A percentile compares a stretch with the other conserved stretches of the same genome.
These are phyloP conservation scores for Xylariaceae sp. DNA, from an alignment of 2,329 filamentous ascomycete species.

Conservation along the genomic window DNA sequence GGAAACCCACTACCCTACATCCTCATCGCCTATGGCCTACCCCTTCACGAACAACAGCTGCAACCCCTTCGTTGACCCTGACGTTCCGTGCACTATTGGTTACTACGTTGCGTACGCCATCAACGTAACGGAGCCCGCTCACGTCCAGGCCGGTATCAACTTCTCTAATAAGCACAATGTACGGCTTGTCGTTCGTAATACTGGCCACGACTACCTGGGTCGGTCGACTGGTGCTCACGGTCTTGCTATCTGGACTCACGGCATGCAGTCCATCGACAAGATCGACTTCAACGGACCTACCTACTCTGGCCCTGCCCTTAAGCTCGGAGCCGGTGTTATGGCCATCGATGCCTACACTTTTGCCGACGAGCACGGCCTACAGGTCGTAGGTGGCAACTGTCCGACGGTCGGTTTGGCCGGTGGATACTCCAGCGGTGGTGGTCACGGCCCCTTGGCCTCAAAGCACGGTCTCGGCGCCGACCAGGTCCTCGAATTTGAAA, in stretches of 20 bases:
- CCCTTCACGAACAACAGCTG: constrained; percentile 25
- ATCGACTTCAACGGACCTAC: not conserved
- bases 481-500: constrained; percentile 1
- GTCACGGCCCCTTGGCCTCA: constrained; percentile 48
- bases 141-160: constrained; percentile 21
- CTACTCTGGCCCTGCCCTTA: not conserved
- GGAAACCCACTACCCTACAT: constrained; percentile 7
- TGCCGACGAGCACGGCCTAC: not conserved
- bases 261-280: constrained; percentile 33
- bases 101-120: constrained; percentile 31
- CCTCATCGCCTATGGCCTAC: constrained; percentile 26
- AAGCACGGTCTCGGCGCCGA: constrained; percentile 53
- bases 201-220: constrained; percentile 42
- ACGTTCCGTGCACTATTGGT: constrained; percentile 38
- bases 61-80: constrained; percentile 36
- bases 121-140: constrained; percentile 15
- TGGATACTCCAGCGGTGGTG: constrained; percentile 40
- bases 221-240: constrained; percentile 45
- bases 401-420: not conserved
- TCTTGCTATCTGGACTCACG: constrained; percentile 49
- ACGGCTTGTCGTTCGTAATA: constrained; percentile 40
- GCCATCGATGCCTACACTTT: not conserved
- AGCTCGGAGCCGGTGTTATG: not conserved
- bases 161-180: constrained; percentile 37
- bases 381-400: not conserved